Evolutionary conservation across 2,329 filamentous ascomycete genomes (phyloP), one percentile per base, ranked within the genome.

Genomic region (Alternaria brassicicola): DNA sequence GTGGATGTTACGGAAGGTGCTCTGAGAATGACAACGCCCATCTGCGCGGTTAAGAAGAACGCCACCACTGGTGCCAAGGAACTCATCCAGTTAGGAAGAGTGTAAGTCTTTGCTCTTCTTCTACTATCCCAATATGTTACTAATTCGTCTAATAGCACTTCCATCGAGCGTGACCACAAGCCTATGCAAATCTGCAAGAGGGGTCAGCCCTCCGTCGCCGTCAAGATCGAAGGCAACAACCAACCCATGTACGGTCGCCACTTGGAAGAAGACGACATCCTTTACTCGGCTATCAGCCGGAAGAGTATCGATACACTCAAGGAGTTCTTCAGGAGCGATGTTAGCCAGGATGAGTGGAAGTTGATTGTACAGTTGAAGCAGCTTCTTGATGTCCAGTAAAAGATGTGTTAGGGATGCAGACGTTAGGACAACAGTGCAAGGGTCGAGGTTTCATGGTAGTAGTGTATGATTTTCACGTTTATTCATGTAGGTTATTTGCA

Each of bases 111-210:
- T 13, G 25, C 36, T 17, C 45, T 19, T 3, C 17, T 4, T 43
- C 13, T 43, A 12, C 21, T 17, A 6, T 6, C 5, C 25, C 3
- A 23, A 17, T 41, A 23, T 36, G 21, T 43, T 15, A 56, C 66
- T 71, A 61, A 70, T 33, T 8, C 9, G 6, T 30, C 21, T 10
- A 8, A 57, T 72, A 97, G 93, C n/a, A 91, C 91, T 55, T 93
- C 90, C 2, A 99, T 99, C 74, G 94, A 99, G 79, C 89, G 96
- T 76, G 96, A 99, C 68, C 95, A 99, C 86, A 99, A 99, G 83
- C 88, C 95, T 64, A 89, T 99, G 66, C 86, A 85, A 9, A 85
- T 97, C 57, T 96, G 92, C 83, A 99, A 99, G 80, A 94, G 93
- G 81, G 94, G 94, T 51, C 91, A 96, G 75, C 95, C 96, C n/a